A percentile compares a stretch with the other conserved stretches of the same genome.
Evolutionary conservation across 2,329 filamentous ascomycete genomes (phyloP).

Genomic region (Fusarium musae): DNA sequence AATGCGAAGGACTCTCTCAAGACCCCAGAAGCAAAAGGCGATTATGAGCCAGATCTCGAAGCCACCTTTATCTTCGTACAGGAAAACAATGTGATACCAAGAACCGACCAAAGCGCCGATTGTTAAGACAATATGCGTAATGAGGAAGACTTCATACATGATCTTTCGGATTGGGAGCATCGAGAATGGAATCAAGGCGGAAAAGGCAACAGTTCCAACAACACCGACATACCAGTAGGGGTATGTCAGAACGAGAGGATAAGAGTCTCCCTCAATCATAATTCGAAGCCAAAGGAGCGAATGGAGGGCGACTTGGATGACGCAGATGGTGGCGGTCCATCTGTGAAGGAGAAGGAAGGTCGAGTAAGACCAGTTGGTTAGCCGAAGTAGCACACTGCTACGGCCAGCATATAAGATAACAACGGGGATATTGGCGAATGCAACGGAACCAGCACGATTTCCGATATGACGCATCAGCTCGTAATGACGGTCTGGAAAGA

Average conservation of each 20-base stretch:
- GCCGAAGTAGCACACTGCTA: conserved; percentile 60
- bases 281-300: conserved; percentile 54
- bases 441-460: conserved; percentile 55
- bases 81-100: conserved; percentile 55
- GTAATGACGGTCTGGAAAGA: conserved; percentile 35
- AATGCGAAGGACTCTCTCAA: conserved; percentile 44
- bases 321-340: conserved; percentile 59
- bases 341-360: conserved; percentile 62
- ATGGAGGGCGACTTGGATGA: conserved; percentile 59
- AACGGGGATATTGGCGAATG: conserved; percentile 55
- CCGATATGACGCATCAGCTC: conserved; percentile 51
- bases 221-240: conserved; percentile 59
- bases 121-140: conserved; percentile 55
- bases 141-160: conserved; percentile 58
- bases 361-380: conserved; percentile 61
- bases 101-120: conserved; percentile 55
- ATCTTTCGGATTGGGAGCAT: conserved; percentile 51
- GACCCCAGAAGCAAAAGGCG: conserved; percentile 45
- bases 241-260: conserved; percentile 43
- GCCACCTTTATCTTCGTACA: conserved; percentile 53
- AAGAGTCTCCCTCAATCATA: conserved; percentile 45
- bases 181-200: conserved; percentile 48
- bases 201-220: conserved; percentile 51
- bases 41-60: conserved; percentile 52
- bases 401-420: conserved; percentile 57